Conservation (phyloP, 2,329 filamentous ascomycete genomes). For the Westerdykella aurantiaca region DNA sequence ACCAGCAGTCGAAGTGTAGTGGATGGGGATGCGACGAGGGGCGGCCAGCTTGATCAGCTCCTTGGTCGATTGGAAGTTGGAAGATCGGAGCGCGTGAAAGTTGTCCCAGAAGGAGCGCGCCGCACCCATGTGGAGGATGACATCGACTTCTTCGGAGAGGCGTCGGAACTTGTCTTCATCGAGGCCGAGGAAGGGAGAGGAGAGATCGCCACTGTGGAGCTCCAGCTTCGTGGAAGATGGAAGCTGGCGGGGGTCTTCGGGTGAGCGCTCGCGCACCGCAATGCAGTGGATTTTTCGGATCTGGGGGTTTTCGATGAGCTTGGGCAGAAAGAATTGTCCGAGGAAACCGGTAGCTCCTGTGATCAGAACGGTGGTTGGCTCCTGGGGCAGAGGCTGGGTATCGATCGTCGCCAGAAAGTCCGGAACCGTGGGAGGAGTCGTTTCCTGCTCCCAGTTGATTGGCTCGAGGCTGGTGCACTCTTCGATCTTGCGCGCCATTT, state of each 20-base stretch:
- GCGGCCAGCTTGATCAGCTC: constrained; percentile 8
- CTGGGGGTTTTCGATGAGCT: constrained; percentile 18
- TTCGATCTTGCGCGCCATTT: constrained; percentile 37
- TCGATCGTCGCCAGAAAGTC: background rate
- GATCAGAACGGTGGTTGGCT: constrained; percentile 5
- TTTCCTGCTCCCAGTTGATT: constrained; percentile 42
- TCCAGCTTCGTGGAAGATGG: constrained; percentile 5
- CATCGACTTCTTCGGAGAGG: constrained; percentile 33
- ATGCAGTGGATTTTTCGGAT: constrained; percentile 8
- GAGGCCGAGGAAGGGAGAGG: constrained; percentile 36
- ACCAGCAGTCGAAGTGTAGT: constrained; percentile 4
- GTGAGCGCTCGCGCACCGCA: constrained; percentile 23
- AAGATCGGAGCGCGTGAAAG: constrained; percentile 18
- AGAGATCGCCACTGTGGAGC: constrained; percentile 37
- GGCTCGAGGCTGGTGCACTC: constrained; percentile 2
- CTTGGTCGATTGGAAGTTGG: constrained; percentile 15
- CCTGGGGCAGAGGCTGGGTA: no score
- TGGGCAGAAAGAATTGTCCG: constrained; percentile 6
- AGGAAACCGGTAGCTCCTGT: constrained; percentile 15
- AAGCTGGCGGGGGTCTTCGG: background rate
- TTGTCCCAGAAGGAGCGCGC: constrained; percentile 20
- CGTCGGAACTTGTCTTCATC: constrained; percentile 13
- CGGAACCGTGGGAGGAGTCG: constrained; percentile 7
- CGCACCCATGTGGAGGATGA: constrained; percentile 19
- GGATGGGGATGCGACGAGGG: constrained; percentile 7